Evolutionary conservation across 129 eudicot species (phyloP).

Genomic region (Flaveria sonorensis): DNA sequence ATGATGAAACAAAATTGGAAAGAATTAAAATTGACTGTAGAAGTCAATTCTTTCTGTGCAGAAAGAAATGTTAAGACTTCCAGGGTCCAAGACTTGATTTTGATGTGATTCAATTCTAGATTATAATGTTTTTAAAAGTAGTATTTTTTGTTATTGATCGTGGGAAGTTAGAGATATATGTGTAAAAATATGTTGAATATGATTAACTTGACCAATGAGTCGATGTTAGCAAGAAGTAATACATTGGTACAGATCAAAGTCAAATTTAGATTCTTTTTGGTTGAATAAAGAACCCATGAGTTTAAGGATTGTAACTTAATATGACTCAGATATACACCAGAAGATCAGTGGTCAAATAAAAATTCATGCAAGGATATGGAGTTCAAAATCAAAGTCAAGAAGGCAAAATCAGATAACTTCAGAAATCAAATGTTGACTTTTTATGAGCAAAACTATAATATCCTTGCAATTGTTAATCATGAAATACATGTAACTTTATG

Average conservation of each 20-base stretch:
- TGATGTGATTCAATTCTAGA: background rate
- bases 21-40: constrained; percentile 6
- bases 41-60: background rate
- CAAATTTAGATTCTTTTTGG: background rate
- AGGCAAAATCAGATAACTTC: background rate
- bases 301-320: background rate
- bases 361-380: background rate
- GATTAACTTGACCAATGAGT: background rate
- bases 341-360: background rate
- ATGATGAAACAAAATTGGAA: background rate
- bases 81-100: background rate
- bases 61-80: background rate
- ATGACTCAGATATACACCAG: background rate
- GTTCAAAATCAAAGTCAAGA: background rate
- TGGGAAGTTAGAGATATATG: background rate
- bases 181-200: background rate
- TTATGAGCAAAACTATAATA: background rate
- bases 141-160: background rate
- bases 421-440: background rate
- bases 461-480: background rate
- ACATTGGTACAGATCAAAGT: background rate
- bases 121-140: background rate
- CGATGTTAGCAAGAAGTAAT: background rate
- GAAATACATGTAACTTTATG: background rate
- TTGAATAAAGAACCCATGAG: background rate